Base-by-base conservation (phyloP, 495 filamentous ascomycete genomes). In the Diplogelasinospora grovesii region DNA sequence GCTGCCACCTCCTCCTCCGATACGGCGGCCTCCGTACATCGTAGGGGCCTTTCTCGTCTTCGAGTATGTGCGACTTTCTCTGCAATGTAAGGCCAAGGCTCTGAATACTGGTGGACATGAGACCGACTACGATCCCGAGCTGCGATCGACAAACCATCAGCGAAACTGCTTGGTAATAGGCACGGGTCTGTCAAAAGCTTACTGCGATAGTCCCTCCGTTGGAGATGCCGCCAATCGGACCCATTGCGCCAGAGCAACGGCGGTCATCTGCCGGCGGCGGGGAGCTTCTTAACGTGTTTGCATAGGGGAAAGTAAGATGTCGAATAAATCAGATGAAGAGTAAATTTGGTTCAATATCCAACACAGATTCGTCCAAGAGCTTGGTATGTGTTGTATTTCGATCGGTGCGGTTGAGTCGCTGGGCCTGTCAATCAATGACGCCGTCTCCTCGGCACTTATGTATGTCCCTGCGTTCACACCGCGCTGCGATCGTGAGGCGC, bases 71-170 rank as follows among this genome's bases (percentile, higher is more conserved):
- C 41, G 90, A 96, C 63, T 99, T 99, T 60, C 92, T 86, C 68
- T 99, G 92, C 15, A 97, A 76, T n/a, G 92, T 99, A 48, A 99
- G 77, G 49, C 92, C 92, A 52, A 99, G 69, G 57, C 87, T 93
- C 60, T 99, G 92, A 14, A 97, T 74, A 54, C 86, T 88, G 32
- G 92, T 95, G 46, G 89, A 95, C 40, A 95, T 52, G 41, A 99
- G 74, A 47, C 92, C 92, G 57, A 96, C 90, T 36, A 95, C 59
- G 58, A 97, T 86, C 48, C 92, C 92, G 54, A 99, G 72, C 86
- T 94, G 53, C 37, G n/a, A 26, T 15, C 11, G n/a, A n/a, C n/a
- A n/a, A n/a, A n/a, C n/a, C 16, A 5, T 16, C 15, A n/a, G 7
- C 10, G 38, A 10, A n/a, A 11, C 25, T 9, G 13, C 25, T 25